These are phyloP conservation scores for Beauveria bassiana DNA, from an alignment of 2,329 filamentous ascomycete genomes.

Conservation along the genomic window DNA sequence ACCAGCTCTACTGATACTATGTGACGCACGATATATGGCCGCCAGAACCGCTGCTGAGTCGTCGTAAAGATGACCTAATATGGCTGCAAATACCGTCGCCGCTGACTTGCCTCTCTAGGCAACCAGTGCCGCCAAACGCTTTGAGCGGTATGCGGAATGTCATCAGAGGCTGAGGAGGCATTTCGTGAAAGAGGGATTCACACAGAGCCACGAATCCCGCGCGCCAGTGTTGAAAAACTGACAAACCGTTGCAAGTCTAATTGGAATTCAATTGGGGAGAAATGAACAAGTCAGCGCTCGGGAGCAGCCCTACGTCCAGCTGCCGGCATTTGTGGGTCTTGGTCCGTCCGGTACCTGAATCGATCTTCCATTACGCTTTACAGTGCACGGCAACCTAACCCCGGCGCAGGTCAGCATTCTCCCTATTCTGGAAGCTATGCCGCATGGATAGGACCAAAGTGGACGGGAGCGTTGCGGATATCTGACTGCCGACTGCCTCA, in stretches of 20 bases:
- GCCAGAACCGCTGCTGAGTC: not conserved
- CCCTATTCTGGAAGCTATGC: constrained; percentile 6
- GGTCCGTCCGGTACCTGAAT: not conserved
- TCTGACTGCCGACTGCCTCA: constrained; percentile 7
- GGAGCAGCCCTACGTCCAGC: not conserved
- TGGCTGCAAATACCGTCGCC: not conserved
- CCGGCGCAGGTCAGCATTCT: not conserved
- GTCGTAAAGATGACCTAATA: constrained; percentile 7
- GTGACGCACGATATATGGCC: not conserved
- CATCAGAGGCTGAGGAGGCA: not conserved
- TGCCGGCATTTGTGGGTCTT: not conserved
- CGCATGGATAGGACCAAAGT: not conserved
- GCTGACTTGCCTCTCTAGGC: constrained; percentile 8
- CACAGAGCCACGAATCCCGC: not conserved
- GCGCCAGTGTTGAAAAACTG: not conserved
- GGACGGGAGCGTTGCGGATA: not conserved
- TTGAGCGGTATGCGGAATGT: not conserved
- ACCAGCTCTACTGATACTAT: not conserved
- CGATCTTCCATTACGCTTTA: not conserved
- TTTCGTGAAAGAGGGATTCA: not conserved
- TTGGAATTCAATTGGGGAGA: not conserved
- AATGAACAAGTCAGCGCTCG: not conserved
- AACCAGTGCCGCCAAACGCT: not conserved
- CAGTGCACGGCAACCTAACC: not conserved
- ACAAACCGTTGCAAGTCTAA: not conserved